These are phyloP conservation scores for Mycena latifolia DNA, from an alignment of 768 basidiomycete genomes.

Conservation along the genomic window DNA sequence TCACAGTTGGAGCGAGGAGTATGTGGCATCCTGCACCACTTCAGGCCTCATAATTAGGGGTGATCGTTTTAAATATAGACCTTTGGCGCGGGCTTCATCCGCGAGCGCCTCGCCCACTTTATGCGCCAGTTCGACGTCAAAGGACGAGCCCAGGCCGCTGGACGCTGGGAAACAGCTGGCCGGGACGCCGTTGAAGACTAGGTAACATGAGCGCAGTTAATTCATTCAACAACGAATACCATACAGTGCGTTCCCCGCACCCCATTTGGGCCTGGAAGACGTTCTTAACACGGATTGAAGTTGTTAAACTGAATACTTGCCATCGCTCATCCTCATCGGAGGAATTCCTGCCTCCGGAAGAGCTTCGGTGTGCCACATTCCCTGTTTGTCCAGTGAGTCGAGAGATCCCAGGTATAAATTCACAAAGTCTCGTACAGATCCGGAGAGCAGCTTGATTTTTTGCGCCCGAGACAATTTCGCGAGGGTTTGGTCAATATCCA, in stretches of 20 bases:
- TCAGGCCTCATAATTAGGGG: background rate
- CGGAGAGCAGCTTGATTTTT: conserved; percentile 61
- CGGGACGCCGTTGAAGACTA: conserved; percentile 68
- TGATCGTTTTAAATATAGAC: conserved; percentile 40
- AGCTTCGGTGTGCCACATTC: conserved; percentile 62
- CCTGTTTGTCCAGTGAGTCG: conserved; percentile 42
- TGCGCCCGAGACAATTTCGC: conserved; percentile 51
- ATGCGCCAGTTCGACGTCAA: conserved; percentile 62
- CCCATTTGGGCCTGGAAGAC: conserved; percentile 61
- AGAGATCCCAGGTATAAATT: no score
- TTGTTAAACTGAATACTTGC: conserved; percentile 37
- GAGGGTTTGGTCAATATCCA: conserved; percentile 53
- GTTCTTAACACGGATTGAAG: background rate
- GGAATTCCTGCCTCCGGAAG: conserved; percentile 55
- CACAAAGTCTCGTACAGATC: conserved; percentile 53
- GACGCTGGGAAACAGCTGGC: conserved; percentile 70
- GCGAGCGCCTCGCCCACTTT: conserved; percentile 64
- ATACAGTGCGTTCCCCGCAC: conserved; percentile 61
- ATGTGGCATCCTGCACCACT: conserved; percentile 53
- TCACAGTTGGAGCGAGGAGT: conserved; percentile 73
- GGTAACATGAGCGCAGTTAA: conserved; percentile 46
- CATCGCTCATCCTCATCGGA: conserved; percentile 61
- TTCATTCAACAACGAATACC: conserved; percentile 55
- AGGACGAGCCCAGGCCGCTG: conserved; percentile 68
- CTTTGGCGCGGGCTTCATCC: conserved; percentile 65